Evolutionary conservation across 1,284 basidiomycete species (phyloP).

Genomic region (Ganoderma sinense): DNA sequence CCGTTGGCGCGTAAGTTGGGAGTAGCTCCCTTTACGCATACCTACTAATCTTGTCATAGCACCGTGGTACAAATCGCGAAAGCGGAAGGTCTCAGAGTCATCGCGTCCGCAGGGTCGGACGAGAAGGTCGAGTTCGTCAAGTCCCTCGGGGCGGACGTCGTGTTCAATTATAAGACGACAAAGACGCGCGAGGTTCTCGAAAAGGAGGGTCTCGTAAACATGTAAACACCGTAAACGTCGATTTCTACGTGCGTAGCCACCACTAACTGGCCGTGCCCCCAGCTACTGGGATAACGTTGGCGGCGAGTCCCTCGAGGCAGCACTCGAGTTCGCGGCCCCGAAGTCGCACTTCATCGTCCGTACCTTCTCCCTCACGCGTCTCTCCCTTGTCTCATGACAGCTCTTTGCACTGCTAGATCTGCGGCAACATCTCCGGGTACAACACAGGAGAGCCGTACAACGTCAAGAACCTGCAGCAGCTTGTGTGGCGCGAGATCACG

Average conservation of each 20-base stretch:
- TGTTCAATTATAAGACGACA: slow-evolving; percentile 76
- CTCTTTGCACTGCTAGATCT: slow-evolving; percentile 41
- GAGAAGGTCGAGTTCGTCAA: slow-evolving; percentile 73
- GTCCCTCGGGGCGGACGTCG: slow-evolving; percentile 69
- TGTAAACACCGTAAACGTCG: slow-evolving; percentile 40
- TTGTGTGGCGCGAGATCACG: slow-evolving; percentile 60
- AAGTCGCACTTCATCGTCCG: slow-evolving; percentile 63
- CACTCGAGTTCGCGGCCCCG: slow-evolving; percentile 55
- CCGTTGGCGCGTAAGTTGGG: slow-evolving; percentile 31
- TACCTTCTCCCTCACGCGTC: slow-evolving; percentile 22
- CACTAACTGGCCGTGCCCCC: neutral
- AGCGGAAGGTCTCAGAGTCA: slow-evolving; percentile 67
- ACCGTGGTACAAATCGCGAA: slow-evolving; percentile 71
- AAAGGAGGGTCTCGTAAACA: slow-evolving; percentile 61
- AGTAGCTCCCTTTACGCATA: too few relatives aligned
- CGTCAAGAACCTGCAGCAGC: slow-evolving; percentile 43
- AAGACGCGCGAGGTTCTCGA: slow-evolving; percentile 58
- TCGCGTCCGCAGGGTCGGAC: slow-evolving; percentile 75
- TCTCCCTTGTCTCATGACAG: neutral
- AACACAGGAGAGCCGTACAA: slow-evolving; percentile 34
- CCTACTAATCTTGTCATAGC: slow-evolving; percentile 27
- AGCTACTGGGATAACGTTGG: slow-evolving; percentile 68
- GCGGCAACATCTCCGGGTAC: slow-evolving; percentile 43
- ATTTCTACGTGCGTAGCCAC: too few relatives aligned
- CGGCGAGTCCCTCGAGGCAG: slow-evolving; percentile 67